Evolutionary conservation across 768 basidiomycete genomes (phyloP), one percentile per base, ranked within the genome.

Genomic region (Russula lepida): DNA sequence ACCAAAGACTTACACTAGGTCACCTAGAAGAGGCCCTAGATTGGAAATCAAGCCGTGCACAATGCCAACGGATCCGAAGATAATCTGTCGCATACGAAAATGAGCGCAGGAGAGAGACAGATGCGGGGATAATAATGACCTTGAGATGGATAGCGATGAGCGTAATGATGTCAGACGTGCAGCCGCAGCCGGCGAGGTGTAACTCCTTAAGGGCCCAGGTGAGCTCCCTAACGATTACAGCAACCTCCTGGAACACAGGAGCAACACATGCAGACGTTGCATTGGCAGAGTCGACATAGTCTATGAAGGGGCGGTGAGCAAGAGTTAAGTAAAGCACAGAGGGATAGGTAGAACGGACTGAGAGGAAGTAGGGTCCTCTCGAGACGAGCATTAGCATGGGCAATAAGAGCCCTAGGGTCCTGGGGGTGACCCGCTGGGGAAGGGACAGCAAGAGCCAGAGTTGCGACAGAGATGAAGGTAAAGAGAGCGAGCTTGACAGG

Each of bases 401-500:
- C 9, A 32, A 62, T 53, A 30, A 58, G 23, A 28, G 21, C 23
- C 30, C 27, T 44, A 17, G 39, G 43, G n/a, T 54, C 30, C 4
- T 35, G 0, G 30, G 6, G 2, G 5, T 6, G 56, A 17, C 5
- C 6, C 7, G 37, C 55, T 23, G 51, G 23, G 13, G 56, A 9
- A 21, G 61, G 56, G 15, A 47, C 27, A 19, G 61, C 61, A 13
- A 58, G 6, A 15, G 44, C 41, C 19, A 62, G 35, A 17, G 61
- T 33, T 4, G 56, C 56, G 41, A 58, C 48, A 30, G 52, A 25
- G 21, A 58, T 17, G 13, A 58, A n/a, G 30, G 47, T 19, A 43
- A 62, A 53, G 46, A 62, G 56, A 27, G 56, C 39, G 25, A 62
- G 4, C 12, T 62, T 62, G 25, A 52, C 2, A 25, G 28, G 49